Evolutionary conservation across 495 filamentous ascomycete genomes (phyloP).

Genomic region (Lichina pygmaea): DNA sequence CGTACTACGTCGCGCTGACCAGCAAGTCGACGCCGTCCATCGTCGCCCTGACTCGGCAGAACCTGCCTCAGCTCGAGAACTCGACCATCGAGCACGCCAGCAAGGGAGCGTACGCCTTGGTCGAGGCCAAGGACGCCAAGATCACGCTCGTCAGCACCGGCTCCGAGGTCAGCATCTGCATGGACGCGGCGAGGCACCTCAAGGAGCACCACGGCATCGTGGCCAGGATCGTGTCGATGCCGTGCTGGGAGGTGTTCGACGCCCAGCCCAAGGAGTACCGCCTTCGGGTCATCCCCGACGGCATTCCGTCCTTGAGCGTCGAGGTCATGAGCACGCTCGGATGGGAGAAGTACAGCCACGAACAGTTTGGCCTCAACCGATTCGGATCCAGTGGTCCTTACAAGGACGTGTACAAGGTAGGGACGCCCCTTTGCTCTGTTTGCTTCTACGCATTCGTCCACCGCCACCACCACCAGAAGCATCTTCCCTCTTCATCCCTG

Average conservation of each 20-base stretch:
- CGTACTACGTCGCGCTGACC: constrained; percentile 87
- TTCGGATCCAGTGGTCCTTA: constrained; percentile 94
- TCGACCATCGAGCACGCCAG: constrained; percentile 63
- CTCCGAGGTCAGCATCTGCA: constrained; percentile 80
- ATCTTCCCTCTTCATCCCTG: no score
- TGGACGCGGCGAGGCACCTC: constrained; percentile 76
- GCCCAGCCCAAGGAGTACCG: constrained; percentile 80
- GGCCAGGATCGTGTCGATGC: constrained; percentile 84
- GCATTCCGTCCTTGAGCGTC: constrained; percentile 77
- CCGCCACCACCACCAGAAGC: no score
- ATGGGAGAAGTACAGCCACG: constrained; percentile 95
- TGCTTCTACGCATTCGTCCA: neutral
- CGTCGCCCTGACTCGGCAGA: constrained; percentile 87
- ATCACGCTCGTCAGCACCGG: constrained; percentile 87
- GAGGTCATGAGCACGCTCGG: constrained; percentile 85
- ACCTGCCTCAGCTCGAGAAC: constrained; percentile 90
- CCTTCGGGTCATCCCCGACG: constrained; percentile 72
- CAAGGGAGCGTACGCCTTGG: constrained; percentile 83
- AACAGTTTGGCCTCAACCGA: constrained; percentile 96
- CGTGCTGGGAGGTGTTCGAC: constrained; percentile 96
- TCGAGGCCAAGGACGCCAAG: constrained; percentile 60
- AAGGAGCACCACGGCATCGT: constrained; percentile 68
- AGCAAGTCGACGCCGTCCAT: constrained; percentile 79
- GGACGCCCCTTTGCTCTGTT: constrained; percentile 9
- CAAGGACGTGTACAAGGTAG: constrained; percentile 87